These are phyloP conservation scores for Epichloe hybrida DNA, from an alignment of 2,329 filamentous ascomycete species.

Conservation along the genomic window DNA sequence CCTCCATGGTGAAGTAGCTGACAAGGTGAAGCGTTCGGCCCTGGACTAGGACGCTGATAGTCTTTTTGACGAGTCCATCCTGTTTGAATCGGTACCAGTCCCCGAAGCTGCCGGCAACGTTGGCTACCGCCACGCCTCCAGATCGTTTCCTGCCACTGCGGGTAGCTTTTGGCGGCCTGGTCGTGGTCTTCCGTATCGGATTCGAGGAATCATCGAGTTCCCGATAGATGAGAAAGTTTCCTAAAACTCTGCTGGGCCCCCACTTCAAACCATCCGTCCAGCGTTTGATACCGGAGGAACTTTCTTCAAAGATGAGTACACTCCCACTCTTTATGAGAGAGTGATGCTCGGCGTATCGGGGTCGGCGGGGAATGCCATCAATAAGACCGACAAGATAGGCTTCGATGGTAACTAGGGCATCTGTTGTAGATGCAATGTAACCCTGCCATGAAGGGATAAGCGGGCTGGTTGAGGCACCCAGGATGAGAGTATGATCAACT, in stretches of 20 bases:
- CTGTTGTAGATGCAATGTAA: constrained; percentile 50
- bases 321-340: constrained; percentile 68
- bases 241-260: constrained; percentile 78
- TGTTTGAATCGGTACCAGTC: constrained; percentile 80
- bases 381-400: constrained; percentile 59
- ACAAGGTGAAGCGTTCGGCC: constrained; percentile 72
- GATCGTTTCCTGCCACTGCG: neutral
- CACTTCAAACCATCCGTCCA: constrained; percentile 86
- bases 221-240: constrained; percentile 73
- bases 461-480: constrained; percentile 9
- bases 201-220: constrained; percentile 42
- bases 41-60: constrained; percentile 63
- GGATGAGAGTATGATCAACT: neutral
- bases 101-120: constrained; percentile 55
- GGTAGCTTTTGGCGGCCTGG: neutral
- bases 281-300: constrained; percentile 76
- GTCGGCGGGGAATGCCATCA: constrained; percentile 63
- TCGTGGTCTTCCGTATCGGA: neutral
- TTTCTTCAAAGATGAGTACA: constrained; percentile 82
- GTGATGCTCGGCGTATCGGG: constrained; percentile 68
- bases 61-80: constrained; percentile 77
- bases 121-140: constrained; percentile 2
- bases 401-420: constrained; percentile 69
- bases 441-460: constrained; percentile 54
- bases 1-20: constrained; percentile 71